A percentile compares a stretch with the other conserved stretches of the same genome.
These are phyloP conservation scores for Vicia faba DNA, from an alignment of 306 rosid genomes.

Conservation along the genomic window DNA sequence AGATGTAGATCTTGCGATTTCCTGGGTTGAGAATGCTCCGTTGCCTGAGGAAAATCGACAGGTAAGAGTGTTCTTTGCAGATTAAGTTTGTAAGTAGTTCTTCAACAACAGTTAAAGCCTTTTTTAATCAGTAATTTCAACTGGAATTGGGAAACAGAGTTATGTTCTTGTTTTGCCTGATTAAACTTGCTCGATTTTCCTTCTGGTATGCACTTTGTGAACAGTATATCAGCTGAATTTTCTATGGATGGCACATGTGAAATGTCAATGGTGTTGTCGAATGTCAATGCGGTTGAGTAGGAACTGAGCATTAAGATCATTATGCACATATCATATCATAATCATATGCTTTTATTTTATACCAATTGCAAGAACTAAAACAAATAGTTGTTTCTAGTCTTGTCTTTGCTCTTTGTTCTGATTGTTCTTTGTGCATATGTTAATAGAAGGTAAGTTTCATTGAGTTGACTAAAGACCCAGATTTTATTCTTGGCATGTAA, in stretches of 20 bases:
- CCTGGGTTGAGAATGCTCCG: slow-evolving; percentile 77
- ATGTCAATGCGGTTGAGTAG: background rate
- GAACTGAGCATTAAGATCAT: slow-evolving; percentile 12
- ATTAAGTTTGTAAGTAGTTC: background rate
- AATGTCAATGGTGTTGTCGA: background rate
- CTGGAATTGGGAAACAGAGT: slow-evolving; percentile 8
- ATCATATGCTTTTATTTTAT: background rate
- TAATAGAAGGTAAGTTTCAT: background rate
- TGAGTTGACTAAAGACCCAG: background rate
- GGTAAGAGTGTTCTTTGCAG: slow-evolving; percentile 44
- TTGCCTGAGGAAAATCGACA: slow-evolving; percentile 70
- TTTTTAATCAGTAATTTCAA: background rate
- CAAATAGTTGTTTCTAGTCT: background rate
- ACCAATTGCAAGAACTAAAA: background rate
- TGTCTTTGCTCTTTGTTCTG: background rate
- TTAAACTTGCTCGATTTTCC: no score
- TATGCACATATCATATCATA: background rate
- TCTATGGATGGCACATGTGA: slow-evolving; percentile 7
- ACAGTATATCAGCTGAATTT: no score
- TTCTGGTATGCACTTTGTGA: no score
- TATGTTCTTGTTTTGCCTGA: slow-evolving; percentile 17
- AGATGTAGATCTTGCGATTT: slow-evolving; percentile 59
- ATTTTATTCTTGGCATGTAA: background rate
- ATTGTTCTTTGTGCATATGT: background rate
- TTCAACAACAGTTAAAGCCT: slow-evolving; percentile 1